phyloP scores from a whole-genome alignment of 2,329 filamentous ascomycete genomes.

The Exserohilum rostratum region DNA sequence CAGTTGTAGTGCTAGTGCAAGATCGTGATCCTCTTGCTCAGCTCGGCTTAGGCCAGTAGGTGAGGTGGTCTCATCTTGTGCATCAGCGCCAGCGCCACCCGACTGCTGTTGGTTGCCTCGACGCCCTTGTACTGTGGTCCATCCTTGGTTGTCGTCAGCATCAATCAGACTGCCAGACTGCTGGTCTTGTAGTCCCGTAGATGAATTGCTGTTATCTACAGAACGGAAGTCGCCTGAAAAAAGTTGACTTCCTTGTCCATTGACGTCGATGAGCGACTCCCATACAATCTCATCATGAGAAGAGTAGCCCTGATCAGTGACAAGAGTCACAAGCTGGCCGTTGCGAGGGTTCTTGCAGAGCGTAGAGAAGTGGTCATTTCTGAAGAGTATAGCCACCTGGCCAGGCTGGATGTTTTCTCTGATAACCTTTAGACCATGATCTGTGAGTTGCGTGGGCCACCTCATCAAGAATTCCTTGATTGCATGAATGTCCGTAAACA shows the following conservation, averaged over 20 bases:
- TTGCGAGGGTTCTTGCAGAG: slow-evolving; percentile 86
- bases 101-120: slow-evolving; percentile 36
- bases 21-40: slow-evolving; percentile 81
- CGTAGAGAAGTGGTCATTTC: slow-evolving; percentile 97
- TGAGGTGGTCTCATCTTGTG: slow-evolving; percentile 28
- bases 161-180: slow-evolving; percentile 39
- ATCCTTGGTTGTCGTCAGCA: slow-evolving; percentile 52
- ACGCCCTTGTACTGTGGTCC: slow-evolving; percentile 61
- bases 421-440: slow-evolving; percentile 78
- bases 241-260: slow-evolving; percentile 80
- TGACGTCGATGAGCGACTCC: slow-evolving; percentile 91
- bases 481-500: slow-evolving; percentile 80
- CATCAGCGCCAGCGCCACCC: slow-evolving; percentile 6
- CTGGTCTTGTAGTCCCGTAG: slow-evolving; percentile 31
- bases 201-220: slow-evolving; percentile 65
- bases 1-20: slow-evolving; percentile 87
- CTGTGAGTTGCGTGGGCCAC: slow-evolving; percentile 86
- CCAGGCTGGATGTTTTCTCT: slow-evolving; percentile 73
- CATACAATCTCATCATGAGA: slow-evolving; percentile 90
- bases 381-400: slow-evolving; percentile 86
- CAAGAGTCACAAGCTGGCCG: slow-evolving; percentile 76
- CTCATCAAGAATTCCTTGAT: slow-evolving; percentile 82
- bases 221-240: slow-evolving; percentile 88
- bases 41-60: slow-evolving; percentile 53
- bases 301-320: slow-evolving; percentile 91